Base-by-base conservation (phyloP, 768 basidiomycete species). In the Rhodotorula babjevae region DNA sequence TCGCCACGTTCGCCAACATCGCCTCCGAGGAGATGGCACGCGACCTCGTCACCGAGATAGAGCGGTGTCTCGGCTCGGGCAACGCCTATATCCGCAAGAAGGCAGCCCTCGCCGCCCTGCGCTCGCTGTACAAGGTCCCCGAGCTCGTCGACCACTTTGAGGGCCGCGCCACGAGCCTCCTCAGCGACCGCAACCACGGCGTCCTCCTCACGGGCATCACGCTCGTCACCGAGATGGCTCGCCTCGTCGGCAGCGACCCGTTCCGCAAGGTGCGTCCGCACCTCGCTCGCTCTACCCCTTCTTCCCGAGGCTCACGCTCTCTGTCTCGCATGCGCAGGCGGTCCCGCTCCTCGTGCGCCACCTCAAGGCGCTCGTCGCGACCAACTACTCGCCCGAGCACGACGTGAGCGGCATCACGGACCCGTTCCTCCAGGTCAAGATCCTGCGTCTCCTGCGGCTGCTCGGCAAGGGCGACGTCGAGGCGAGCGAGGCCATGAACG, bases 1-100 rank as follows among this genome's bases (percentile, higher is more conserved):
- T 99, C 49, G 97, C 93, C 79, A 98, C 96, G 0, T 98, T 99
- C 79, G 96, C 95, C 69, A 97, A 98, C 79, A 98, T 98, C 76
- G 93, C 96, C 18, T 96, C 93, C 29, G 96, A 99, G 82, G 96
- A 99, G 82, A 99, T 99, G 96, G 93, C 95, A 42, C 88, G 96
- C 74, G 96, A 99, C 85, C 84, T 99, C 76, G 91, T 90, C 65
- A 95, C 97, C 78, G 96, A 98, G 84, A 91, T 99, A 76, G 94
- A 97, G 83, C 97, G 98, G 82, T 84, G 98, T 9, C 84, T 99
- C 66, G 96, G 96, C 18, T 95, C 93, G 49, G 94, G 92, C 75
- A 99, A 99, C 79, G 92, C 95, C 10, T 99, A 99, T 82, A 97
- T 99, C 76, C 90, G 96, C 67, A 98, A 98, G 83, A 99, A 99